Percentiles rank a stretch among this genome's conserved stretches.
phyloP scores from a whole-genome alignment of 495 filamentous ascomycete genomes.

The Melanomma pulvis-pyrius region DNA sequence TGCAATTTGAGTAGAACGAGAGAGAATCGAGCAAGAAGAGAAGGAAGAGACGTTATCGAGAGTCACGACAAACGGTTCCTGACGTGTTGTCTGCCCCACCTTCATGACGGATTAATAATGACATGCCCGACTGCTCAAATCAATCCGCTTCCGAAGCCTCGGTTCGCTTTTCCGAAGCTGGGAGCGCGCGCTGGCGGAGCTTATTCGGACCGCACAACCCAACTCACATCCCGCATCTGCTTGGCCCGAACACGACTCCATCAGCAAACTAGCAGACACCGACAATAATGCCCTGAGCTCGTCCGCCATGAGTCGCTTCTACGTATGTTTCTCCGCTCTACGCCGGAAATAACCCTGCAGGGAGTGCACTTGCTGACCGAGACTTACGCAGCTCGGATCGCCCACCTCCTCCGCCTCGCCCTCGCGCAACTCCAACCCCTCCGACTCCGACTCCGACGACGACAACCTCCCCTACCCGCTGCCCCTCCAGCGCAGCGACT shows the following conservation, averaged over 20 bases:
- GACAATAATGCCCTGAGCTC: constrained; percentile 3
- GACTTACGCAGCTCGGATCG: constrained; percentile 9
- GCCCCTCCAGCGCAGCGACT: constrained; percentile 75
- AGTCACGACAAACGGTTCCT: background rate
- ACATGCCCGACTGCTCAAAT: background rate
- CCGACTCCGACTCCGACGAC: constrained; percentile 59
- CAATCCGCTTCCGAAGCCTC: constrained; percentile 13
- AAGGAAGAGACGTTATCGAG: constrained; percentile 1
- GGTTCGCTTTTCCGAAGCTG: constrained; percentile 25
- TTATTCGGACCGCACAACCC: background rate
- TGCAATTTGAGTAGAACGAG: background rate
- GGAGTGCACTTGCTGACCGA: no score
- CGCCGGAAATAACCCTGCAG: no score
- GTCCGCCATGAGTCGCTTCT: constrained; percentile 50
- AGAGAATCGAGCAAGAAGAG: background rate
- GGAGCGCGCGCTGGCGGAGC: constrained; percentile 1
- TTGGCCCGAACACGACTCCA: background rate
- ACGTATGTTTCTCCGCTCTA: constrained; percentile 41
- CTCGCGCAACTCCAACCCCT: constrained; percentile 42
- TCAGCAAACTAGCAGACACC: background rate
- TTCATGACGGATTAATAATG: constrained; percentile 23
- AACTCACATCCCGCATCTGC: background rate
- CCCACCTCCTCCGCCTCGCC: background rate
- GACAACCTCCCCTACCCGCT: constrained; percentile 79
- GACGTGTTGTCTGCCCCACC: background rate